Evolutionary conservation across 2,329 filamentous ascomycete species (phyloP).

Genomic region (Apiospora sp.): DNA sequence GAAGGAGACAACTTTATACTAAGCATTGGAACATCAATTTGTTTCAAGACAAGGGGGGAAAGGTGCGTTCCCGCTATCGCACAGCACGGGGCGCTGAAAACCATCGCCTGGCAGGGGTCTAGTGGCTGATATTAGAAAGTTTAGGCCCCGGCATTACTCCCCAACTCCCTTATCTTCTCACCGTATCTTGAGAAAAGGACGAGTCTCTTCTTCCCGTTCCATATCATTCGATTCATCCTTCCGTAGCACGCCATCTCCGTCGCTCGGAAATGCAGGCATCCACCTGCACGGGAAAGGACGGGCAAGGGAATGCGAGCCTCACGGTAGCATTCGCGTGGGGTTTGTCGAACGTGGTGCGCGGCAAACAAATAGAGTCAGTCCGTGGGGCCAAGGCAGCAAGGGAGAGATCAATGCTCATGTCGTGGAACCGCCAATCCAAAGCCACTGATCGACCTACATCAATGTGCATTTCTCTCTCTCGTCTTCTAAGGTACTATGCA

Average conservation of each 20-base stretch:
- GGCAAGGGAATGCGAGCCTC: conserved; percentile 14
- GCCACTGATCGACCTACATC: not conserved
- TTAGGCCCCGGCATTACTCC: not conserved
- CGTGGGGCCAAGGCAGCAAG: not conserved
- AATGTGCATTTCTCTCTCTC: not conserved
- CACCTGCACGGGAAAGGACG: not conserved
- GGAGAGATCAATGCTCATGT: not conserved
- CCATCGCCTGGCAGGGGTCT: not conserved
- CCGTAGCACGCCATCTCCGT: not conserved
- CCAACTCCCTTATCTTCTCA: not conserved
- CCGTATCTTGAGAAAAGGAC: not conserved
- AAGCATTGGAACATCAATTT: not conserved
- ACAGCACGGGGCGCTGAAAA: not conserved
- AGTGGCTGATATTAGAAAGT: not conserved
- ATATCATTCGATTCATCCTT: not conserved
- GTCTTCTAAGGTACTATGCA: not conserved
- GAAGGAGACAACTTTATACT: not conserved
- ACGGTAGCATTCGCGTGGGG: conserved; percentile 1
- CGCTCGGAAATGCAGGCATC: not conserved
- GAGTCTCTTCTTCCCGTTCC: not conserved
- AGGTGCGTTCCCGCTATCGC: not conserved
- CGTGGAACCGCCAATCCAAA: not conserved
- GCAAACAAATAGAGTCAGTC: not conserved
- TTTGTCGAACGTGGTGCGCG: not conserved
- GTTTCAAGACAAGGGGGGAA: not conserved